A percentile compares a stretch with the other conserved stretches of the same genome.
Conservation (phyloP, 768 basidiomycete species). For the Gautieria morchelliformis region DNA sequence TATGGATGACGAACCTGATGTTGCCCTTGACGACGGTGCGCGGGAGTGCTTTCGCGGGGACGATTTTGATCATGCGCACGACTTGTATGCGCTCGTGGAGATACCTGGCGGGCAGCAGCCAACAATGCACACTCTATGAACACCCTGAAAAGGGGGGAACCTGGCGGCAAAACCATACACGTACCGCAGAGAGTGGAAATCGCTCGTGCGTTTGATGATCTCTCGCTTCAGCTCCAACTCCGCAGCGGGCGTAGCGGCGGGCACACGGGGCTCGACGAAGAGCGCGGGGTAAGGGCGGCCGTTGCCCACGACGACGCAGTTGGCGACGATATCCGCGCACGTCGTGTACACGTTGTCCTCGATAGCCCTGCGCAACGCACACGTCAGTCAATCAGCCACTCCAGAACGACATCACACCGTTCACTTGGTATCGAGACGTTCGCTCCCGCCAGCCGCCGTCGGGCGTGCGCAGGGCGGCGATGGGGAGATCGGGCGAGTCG, state of each 20-base stretch:
- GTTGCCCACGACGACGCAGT: conserved; percentile 25
- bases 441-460: conserved; percentile 8
- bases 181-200: conserved; percentile 19
- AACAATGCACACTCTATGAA: no score
- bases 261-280: conserved; percentile 19
- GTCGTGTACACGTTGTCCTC: conserved; percentile 23
- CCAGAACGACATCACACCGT: background rate
- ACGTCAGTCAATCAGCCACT: background rate
- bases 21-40: conserved; percentile 12
- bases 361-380: conserved; percentile 18
- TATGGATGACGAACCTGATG: conserved; percentile 8
- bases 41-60: conserved; percentile 7
- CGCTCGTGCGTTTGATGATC: conserved; percentile 16
- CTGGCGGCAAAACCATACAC: background rate
- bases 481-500: conserved; percentile 20
- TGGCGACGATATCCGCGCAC: conserved; percentile 21
- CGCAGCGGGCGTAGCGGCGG: background rate
- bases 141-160: background rate
- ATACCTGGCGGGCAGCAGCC: no score
- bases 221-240: conserved; percentile 13
- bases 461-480: background rate
- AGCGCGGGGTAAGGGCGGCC: conserved; percentile 21
- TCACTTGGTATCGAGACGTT: conserved; percentile 19
- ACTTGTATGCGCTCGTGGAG: conserved; percentile 21
- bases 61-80: conserved; percentile 16